These are phyloP conservation scores for Sanghuangporus weigelae DNA, from an alignment of 1,284 basidiomycete species.

Conservation along the genomic window DNA sequence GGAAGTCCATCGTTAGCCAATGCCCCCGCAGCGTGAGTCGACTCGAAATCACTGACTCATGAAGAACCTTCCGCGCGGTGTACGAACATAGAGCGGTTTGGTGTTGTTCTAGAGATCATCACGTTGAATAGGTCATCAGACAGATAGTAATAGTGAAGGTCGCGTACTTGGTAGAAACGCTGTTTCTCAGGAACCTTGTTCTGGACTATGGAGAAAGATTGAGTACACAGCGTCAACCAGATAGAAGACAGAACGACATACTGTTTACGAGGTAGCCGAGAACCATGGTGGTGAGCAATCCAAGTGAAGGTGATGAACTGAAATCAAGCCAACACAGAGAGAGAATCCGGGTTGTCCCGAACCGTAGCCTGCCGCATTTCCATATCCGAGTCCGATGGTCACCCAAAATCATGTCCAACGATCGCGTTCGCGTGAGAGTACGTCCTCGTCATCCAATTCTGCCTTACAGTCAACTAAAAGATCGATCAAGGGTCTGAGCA, in stretches of 20 bases:
- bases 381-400: constrained; percentile 9
- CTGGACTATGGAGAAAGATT: constrained; percentile 39
- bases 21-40: background rate
- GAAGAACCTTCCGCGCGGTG: constrained; percentile 43
- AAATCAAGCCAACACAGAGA: background rate
- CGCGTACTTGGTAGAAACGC: constrained; percentile 53
- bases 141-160: background rate
- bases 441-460: constrained; percentile 26
- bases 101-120: constrained; percentile 29
- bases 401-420: constrained; percentile 44
- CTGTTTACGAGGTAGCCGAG: constrained; percentile 19
- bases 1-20: background rate
- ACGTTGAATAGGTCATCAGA: constrained; percentile 1
- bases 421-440: constrained; percentile 72
- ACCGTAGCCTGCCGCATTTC: background rate
- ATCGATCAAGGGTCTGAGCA: constrained; percentile 69
- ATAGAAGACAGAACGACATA: constrained; percentile 25
- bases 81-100: constrained; percentile 40
- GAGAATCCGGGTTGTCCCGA: constrained; percentile 7
- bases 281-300: constrained; percentile 16
- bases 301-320: constrained; percentile 9
- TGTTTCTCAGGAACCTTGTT: constrained; percentile 64
- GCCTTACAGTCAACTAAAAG: constrained; percentile 5
- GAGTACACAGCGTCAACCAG: constrained; percentile 8
- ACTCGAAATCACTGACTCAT: constrained; percentile 31